phyloP scores from a whole-genome alignment of 768 basidiomycete genomes.

The Mycena floridula region DNA sequence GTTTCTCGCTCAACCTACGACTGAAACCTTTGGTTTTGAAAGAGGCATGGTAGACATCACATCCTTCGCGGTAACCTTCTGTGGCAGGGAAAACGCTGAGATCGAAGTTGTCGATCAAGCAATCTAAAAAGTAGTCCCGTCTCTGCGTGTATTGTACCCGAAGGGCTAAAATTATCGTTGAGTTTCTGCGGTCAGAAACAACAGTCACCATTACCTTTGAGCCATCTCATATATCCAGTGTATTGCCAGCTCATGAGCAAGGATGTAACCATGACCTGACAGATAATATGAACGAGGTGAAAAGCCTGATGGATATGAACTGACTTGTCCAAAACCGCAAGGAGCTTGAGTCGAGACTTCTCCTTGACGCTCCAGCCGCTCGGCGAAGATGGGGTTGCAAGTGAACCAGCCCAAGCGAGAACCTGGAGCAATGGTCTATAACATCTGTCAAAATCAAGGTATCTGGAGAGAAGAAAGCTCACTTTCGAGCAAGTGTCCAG shows the following conservation, averaged over 20 bases:
- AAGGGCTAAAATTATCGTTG: constrained; percentile 30
- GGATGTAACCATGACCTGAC: constrained; percentile 50
- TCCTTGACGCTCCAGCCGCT: constrained; percentile 61
- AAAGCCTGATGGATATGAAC: no score
- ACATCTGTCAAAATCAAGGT: constrained; percentile 1
- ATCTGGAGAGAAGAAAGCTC: not conserved
- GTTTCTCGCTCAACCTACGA: constrained; percentile 34
- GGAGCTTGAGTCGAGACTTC: constrained; percentile 69
- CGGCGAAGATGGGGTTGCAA: constrained; percentile 68
- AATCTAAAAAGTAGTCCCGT: constrained; percentile 61
- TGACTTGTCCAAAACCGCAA: constrained; percentile 67
- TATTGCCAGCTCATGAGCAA: constrained; percentile 62
- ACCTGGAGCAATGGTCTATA: constrained; percentile 72
- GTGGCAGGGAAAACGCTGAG: constrained; percentile 30
- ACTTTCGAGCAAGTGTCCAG: constrained; percentile 80
- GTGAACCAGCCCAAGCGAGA: constrained; percentile 78
- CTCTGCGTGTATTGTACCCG: constrained; percentile 49
- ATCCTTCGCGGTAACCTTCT: constrained; percentile 26
- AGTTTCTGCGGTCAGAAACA: not conserved
- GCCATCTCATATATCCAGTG: constrained; percentile 73
- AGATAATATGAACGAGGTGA: not conserved
- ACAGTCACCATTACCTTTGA: constrained; percentile 43
- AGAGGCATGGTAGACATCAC: constrained; percentile 40
- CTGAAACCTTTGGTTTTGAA: constrained; percentile 21
- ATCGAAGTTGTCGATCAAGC: constrained; percentile 57